Evolutionary conservation across 129 eudicot genomes (phyloP), one percentile per base, ranked within the genome.

Genomic region (Chrysanthemum lavandulifolium): DNA sequence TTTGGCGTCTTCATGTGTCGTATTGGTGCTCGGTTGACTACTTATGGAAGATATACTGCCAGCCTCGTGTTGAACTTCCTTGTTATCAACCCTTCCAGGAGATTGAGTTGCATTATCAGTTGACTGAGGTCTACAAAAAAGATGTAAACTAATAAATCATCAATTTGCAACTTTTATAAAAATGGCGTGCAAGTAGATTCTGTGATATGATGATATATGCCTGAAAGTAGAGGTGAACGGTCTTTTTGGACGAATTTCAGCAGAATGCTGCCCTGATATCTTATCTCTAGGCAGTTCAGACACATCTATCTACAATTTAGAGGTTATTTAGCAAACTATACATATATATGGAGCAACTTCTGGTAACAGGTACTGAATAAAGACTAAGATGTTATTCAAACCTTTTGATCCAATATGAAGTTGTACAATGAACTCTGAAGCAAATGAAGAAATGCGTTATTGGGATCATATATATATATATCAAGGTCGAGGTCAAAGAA

Each of bases 341-440:
- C 21, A 33, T 27, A 49, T 10, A 18, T 10, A 18, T 33, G 31
- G 12, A 66, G 18, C 43, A 69, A 14, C 55, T 33, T 66, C 9
- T 65, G 61, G 16, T 23, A 62, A 45, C 66, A 64, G 57, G 63
- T 11, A 23, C 47, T 67, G 57, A 67, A 68, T 54, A 36, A 15
- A 73, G 61, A 64, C 78, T 68, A 67, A n/a, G 43, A 51, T 16
- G 55, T 14, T 47, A 54, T 14, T 70, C 13, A 65, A 73, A 95
- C 97, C 97, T 86, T 86, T 76, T 85, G 91, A 61, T 83, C 88
- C 49, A 81, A 58, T 73, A 95, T 81, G 80, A 80, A 95, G 80
- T 86, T 88, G 91, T 90, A 95, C 76, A 95, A 25, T 48, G 99
- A 85, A 79, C 97, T 95, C 97, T 95, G 91, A 73, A 63, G 69